Base-by-base conservation (phyloP, 208 protist species). In the Novymonas esmeraldas region DNA sequence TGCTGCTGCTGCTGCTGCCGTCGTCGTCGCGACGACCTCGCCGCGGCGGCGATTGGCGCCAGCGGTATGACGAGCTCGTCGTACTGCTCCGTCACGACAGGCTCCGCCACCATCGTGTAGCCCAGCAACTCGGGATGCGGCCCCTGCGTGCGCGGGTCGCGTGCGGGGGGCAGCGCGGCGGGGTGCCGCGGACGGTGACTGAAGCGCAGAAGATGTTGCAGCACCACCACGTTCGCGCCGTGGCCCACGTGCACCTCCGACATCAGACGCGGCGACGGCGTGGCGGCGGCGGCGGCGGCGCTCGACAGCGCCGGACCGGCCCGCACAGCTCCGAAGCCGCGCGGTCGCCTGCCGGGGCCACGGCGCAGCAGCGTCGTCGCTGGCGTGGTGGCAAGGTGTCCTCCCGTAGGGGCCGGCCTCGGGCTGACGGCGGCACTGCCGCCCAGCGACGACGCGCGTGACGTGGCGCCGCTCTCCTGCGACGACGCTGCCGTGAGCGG, bases 1-100 rank as follows among this genome's bases (percentile, higher is more conserved):
- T n/a, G n/a, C n/a, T n/a, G n/a, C 45, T 16, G 45, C 45, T 16
- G 41, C 28, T 36, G 49, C 34, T 28, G 44, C 38, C 7, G 16
- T 64, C 39, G 38, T 10, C 26, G 18, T 68, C 50, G 5, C 29
- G 7, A 11, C 14, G 31, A 50, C 4, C 45, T 63, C 13, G 20
- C 26, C 9, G 46, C 14, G 42, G 36, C 33, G 39, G 34, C 22
- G 16, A 61, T 61, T 2, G 29, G 9, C 0, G 50, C 41, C 16
- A 85, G 51, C 4, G 88, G 88, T 16, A 95, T 78, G 9, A 92
- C 79, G 45, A 95, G 64, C 49, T 95, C 89, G 45, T 95, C 89
- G 59, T 95, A 95, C 26, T 82, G 71, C 78, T 95, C 86, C 51
- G 89, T 93, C 26, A 95, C 82, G 29, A 92, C 85, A 2, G 89